phyloP scores from a whole-genome alignment of 2,329 filamentous ascomycete species.

The Seiridium unicorne region DNA sequence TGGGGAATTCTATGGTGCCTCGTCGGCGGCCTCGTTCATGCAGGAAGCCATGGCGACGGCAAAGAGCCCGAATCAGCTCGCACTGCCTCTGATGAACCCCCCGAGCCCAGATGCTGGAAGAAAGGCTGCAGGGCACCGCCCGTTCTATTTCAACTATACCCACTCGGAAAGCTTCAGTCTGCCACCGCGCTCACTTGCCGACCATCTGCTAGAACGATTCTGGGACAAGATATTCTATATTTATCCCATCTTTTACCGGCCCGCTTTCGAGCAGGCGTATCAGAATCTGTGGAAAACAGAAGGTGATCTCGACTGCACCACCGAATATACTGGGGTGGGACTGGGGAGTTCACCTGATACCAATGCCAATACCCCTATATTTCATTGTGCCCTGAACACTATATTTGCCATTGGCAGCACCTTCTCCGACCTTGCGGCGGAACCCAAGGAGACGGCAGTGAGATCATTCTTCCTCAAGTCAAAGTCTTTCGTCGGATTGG shows the following conservation, averaged over 20 bases:
- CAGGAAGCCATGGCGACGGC: background rate
- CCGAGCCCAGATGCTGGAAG: background rate
- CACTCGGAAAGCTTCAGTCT: background rate
- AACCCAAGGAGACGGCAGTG: background rate
- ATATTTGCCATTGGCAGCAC: background rate
- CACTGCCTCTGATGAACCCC: background rate
- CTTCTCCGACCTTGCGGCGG: background rate
- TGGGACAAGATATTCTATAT: background rate
- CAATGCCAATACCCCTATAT: background rate
- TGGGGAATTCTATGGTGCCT: background rate
- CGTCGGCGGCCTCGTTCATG: background rate
- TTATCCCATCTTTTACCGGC: background rate
- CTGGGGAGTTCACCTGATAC: background rate
- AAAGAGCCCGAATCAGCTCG: background rate
- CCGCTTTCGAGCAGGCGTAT: background rate
- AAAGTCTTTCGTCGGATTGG: background rate
- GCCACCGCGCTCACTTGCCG: background rate
- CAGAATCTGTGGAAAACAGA: background rate
- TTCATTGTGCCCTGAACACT: background rate
- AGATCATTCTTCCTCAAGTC: background rate
- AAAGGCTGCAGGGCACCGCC: background rate
- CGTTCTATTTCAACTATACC: background rate
- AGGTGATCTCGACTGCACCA: background rate
- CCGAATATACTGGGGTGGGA: background rate
- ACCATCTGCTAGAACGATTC: background rate